These are phyloP conservation scores for Bretschneidera sinensis DNA, from an alignment of 345 rosid genomes.

Conservation along the genomic window DNA sequence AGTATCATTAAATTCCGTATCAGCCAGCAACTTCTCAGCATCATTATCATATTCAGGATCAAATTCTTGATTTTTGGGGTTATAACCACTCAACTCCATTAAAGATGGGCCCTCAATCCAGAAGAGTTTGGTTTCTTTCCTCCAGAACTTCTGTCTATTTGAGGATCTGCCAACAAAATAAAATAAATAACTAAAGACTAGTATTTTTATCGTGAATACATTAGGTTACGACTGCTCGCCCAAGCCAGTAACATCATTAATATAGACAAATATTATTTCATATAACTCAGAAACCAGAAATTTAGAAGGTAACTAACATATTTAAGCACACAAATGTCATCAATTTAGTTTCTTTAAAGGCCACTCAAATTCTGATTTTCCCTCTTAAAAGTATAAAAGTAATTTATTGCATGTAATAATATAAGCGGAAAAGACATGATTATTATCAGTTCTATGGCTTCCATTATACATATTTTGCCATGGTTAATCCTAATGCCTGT, in stretches of 20 bases:
- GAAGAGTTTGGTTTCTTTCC: conserved; percentile 62
- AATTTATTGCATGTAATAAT: too few species aligned
- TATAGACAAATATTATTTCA: too few species aligned
- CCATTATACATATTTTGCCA: too few species aligned
- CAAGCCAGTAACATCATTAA: too few species aligned
- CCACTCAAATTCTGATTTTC: too few species aligned
- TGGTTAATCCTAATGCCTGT: not conserved
- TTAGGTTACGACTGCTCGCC: too few species aligned
- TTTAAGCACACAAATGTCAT: not conserved
- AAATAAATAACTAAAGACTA: conserved; percentile 1
- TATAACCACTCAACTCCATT: conserved; percentile 73
- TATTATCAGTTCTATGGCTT: too few species aligned
- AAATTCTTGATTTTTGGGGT: conserved; percentile 76
- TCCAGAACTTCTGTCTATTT: conserved; percentile 48
- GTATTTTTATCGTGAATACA: not conserved
- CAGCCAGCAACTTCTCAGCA: conserved; percentile 92
- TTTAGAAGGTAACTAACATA: too few species aligned
- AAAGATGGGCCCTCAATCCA: conserved; percentile 62
- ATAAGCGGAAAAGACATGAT: too few species aligned
- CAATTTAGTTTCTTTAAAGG: not conserved
- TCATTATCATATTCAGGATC: conserved; percentile 98
- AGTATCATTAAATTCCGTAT: conserved; percentile 94
- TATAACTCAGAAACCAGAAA: too few species aligned
- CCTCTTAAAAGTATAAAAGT: too few species aligned
- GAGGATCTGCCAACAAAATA: conserved; percentile 52